These are phyloP conservation scores for Gossypium lobatum DNA, from an alignment of 441 rosid genomes.

Conservation along the genomic window DNA sequence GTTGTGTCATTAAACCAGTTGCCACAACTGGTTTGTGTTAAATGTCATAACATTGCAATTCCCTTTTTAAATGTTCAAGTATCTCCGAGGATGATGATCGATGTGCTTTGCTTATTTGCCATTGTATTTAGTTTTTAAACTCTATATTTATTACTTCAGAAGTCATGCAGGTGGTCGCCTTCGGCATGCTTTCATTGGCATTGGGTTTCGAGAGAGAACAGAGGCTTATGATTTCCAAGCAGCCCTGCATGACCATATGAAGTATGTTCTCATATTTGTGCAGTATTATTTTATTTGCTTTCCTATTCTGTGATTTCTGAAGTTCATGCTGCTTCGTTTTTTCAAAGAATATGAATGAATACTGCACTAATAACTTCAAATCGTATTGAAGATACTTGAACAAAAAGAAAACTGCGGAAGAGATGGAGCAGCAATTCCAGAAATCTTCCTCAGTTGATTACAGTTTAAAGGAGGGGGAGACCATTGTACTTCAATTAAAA, in stretches of 20 bases:
- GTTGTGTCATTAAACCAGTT: not conserved
- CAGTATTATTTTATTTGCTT: not conserved
- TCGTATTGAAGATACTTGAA: conserved; percentile 58
- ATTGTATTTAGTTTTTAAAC: not conserved
- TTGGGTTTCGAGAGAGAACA: conserved; percentile 95
- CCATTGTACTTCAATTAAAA: conserved; percentile 68
- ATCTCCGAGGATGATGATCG: not conserved
- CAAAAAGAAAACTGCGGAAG: conserved; percentile 95
- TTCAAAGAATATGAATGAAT: not conserved
- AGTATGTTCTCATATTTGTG: conserved; percentile 40
- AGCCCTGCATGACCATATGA: conserved; percentile 90
- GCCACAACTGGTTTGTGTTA: not conserved
- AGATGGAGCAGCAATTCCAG: conserved; percentile 96
- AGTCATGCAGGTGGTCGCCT: conserved; percentile 69
- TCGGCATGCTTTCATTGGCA: conserved; percentile 91
- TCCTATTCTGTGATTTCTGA: not conserved
- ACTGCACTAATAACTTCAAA: not conserved
- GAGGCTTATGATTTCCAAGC: conserved; percentile 99
- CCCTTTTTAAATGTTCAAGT: not conserved
- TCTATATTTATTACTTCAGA: conserved; percentile 8
- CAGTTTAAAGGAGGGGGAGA: conserved; percentile 90
- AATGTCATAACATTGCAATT: not conserved
- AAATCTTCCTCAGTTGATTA: conserved; percentile 64
- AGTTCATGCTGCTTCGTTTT: not conserved
- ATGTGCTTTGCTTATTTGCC: not conserved